Conservation (phyloP, 208 protist species). For the Crithidia expoeki region DNA sequence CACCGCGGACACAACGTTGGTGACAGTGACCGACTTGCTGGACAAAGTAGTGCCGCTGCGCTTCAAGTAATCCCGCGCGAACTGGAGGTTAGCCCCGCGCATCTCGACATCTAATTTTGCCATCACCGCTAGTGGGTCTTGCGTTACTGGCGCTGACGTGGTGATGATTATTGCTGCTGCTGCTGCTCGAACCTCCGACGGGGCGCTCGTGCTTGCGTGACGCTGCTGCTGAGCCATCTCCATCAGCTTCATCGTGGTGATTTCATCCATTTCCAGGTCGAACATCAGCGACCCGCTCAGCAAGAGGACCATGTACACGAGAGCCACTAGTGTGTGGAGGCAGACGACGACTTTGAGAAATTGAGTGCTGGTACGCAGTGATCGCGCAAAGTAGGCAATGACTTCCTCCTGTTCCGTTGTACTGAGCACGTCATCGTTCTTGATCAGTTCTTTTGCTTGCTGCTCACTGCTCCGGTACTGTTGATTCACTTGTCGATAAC, state of each 20-base stretch:
- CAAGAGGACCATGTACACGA: conserved; percentile 60
- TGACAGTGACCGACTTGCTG: background rate
- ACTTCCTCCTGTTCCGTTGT: conserved; percentile 75
- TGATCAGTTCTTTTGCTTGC: conserved; percentile 39
- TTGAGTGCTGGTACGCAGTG: conserved; percentile 40
- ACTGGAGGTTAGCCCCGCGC: conserved; percentile 15
- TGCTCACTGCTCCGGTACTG: conserved; percentile 24
- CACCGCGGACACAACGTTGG: background rate
- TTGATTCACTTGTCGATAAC: conserved; percentile 49
- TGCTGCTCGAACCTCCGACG: background rate
- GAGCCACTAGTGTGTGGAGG: conserved; percentile 53
- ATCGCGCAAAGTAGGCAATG: conserved; percentile 57
- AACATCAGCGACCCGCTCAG: conserved; percentile 48
- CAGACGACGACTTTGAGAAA: conserved; percentile 53
- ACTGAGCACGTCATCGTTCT: conserved; percentile 57
- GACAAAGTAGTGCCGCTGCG: background rate
- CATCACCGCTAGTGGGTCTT: conserved; percentile 7
- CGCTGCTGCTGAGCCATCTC: conserved; percentile 10
- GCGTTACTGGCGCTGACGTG: conserved; percentile 8
- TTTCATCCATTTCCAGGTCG: conserved; percentile 19
- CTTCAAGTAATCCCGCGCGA: conserved; percentile 14
- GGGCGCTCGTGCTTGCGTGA: background rate
- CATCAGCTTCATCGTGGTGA: conserved; percentile 1
- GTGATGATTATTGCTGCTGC: background rate
- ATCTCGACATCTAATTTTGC: conserved; percentile 16